Evolutionary conservation across 768 basidiomycete genomes (phyloP).

Genomic region (Peribolospora baueri): DNA sequence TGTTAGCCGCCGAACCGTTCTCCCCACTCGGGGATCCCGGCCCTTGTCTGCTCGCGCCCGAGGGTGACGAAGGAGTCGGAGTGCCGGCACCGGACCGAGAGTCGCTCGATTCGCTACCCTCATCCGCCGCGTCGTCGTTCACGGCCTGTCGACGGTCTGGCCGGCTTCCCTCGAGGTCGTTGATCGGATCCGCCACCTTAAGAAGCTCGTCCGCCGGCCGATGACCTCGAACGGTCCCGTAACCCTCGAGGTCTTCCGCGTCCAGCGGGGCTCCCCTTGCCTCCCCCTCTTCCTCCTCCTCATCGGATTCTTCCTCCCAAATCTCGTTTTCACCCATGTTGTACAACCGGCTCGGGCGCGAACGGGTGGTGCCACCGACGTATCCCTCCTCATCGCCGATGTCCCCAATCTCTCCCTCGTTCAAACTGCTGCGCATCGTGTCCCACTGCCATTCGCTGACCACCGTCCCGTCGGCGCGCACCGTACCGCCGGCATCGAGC

Average conservation of each 20-base stretch:
- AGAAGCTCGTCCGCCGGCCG: background rate
- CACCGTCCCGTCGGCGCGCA: slow-evolving; percentile 31
- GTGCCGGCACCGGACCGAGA: background rate
- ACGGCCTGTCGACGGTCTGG: background rate
- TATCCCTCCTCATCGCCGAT: background rate
- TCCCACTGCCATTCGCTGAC: slow-evolving; percentile 93
- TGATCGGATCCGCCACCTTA: background rate
- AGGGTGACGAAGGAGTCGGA: background rate
- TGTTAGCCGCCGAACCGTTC: background rate
- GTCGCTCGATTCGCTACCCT: slow-evolving; percentile 2
- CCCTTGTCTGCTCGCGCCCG: background rate
- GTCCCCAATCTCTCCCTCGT: background rate
- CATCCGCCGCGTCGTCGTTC: no score
- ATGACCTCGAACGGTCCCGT: background rate
- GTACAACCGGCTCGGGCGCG: background rate
- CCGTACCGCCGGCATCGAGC: background rate
- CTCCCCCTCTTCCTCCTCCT: slow-evolving; percentile 3
- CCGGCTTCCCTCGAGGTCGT: background rate
- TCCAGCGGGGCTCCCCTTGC: background rate
- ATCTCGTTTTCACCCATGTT: background rate
- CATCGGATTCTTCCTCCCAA: slow-evolving; percentile 2
- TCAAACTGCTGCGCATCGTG: slow-evolving; percentile 30
- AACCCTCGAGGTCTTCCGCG: background rate
- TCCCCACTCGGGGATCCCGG: background rate
- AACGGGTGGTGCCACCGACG: background rate